Percentiles rank a stretch among this genome's conserved stretches.
Conservation (phyloP, 1,284 basidiomycete species). For the Bjerkandera adusta region DNA sequence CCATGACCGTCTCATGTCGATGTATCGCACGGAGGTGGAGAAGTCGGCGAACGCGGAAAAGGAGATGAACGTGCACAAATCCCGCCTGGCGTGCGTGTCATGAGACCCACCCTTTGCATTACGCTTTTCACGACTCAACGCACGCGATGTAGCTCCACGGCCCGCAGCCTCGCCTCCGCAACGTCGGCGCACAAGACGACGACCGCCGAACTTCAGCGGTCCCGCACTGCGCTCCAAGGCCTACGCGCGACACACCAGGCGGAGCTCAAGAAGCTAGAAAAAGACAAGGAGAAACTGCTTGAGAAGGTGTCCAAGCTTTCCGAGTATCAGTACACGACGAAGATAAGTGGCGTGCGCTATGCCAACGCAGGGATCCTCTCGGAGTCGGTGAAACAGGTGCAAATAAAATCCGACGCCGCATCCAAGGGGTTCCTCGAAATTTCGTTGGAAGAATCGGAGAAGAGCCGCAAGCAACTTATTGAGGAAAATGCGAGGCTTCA, state of each 20-base stretch:
- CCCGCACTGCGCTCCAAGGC: slow-evolving; percentile 58
- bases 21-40: slow-evolving; percentile 56
- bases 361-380: slow-evolving; percentile 53
- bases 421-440: slow-evolving; percentile 63
- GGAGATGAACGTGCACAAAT: slow-evolving; percentile 72
- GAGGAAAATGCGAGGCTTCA: slow-evolving; percentile 74
- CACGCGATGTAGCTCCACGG: slow-evolving; percentile 41
- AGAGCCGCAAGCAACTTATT: slow-evolving; percentile 58
- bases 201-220: slow-evolving; percentile 63
- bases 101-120: background rate
- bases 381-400: slow-evolving; percentile 43
- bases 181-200: slow-evolving; percentile 70
- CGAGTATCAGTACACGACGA: slow-evolving; percentile 58
- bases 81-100: slow-evolving; percentile 60
- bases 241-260: slow-evolving; percentile 65
- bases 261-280: slow-evolving; percentile 81
- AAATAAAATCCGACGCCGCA: no score
- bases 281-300: slow-evolving; percentile 76
- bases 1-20: slow-evolving; percentile 69
- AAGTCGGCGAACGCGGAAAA: slow-evolving; percentile 67
- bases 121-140: background rate
- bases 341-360: slow-evolving; percentile 46
- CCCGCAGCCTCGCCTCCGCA: slow-evolving; percentile 52
- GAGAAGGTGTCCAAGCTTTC: slow-evolving; percentile 75
- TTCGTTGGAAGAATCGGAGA: slow-evolving; percentile 74